Conservation (phyloP, 805 yeast species). For the Yamadazyma akitaensis region DNA sequence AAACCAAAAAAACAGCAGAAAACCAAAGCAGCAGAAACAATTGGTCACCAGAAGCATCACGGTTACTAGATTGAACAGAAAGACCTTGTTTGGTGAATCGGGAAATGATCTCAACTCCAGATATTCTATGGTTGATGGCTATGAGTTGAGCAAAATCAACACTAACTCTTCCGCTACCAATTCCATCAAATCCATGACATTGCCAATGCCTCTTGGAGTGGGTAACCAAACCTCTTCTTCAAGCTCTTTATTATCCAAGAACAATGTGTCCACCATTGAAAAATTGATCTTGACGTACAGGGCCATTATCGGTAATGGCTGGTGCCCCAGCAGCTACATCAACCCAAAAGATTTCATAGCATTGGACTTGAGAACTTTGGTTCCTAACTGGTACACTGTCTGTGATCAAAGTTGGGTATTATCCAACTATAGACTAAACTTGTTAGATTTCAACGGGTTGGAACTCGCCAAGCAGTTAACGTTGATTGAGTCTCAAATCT, state of each 20-base stretch:
- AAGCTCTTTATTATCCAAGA: slow-evolving; percentile 34
- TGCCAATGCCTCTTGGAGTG: slow-evolving; percentile 42
- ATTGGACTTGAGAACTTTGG: slow-evolving; percentile 30
- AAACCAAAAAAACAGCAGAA: slow-evolving; percentile 19
- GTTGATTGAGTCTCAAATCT: slow-evolving; percentile 64
- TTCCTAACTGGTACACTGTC: slow-evolving; percentile 47
- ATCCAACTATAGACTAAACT: slow-evolving; percentile 48
- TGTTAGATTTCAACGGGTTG: slow-evolving; percentile 60
- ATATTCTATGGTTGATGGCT: slow-evolving; percentile 54
- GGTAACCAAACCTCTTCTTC: slow-evolving; percentile 42
- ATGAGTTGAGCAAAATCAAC: slow-evolving; percentile 50
- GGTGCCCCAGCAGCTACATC: slow-evolving; percentile 37
- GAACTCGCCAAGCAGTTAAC: slow-evolving; percentile 79
- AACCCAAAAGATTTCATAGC: slow-evolving; percentile 29
- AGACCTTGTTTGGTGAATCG: slow-evolving; percentile 26
- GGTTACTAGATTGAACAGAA: slow-evolving; percentile 32
- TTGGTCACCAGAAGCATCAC: slow-evolving; percentile 52
- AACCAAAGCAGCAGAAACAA: slow-evolving; percentile 31
- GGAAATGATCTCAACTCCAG: slow-evolving; percentile 22
- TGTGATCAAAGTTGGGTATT: slow-evolving; percentile 59
- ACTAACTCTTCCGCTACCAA: slow-evolving; percentile 44
- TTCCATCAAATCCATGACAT: slow-evolving; percentile 38
- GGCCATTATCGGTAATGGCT: slow-evolving; percentile 46
- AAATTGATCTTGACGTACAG: slow-evolving; percentile 51
- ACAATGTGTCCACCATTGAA: slow-evolving; percentile 45